A percentile compares a stretch with the other conserved stretches of the same genome.
phyloP scores from a whole-genome alignment of 495 filamentous ascomycete genomes.

The Aspergillus ellipticus region DNA sequence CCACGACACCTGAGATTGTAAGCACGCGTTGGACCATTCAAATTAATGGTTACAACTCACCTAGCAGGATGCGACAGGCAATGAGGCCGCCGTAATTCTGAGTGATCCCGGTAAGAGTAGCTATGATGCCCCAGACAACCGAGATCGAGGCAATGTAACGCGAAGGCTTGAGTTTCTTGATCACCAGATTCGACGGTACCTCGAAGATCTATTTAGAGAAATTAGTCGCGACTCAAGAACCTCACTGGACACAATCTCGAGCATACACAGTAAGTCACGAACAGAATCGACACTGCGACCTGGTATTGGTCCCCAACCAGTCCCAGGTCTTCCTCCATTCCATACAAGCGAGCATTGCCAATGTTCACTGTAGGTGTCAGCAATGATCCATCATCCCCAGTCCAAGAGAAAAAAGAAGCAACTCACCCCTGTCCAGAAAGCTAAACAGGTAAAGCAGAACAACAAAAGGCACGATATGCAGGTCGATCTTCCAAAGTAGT shows the following conservation, averaged over 20 bases:
- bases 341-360: conserved; percentile 69
- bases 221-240: not conserved
- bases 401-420: conserved; percentile 6
- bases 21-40: not conserved
- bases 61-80: conserved; percentile 52
- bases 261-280: conserved; percentile 62
- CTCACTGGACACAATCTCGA: not conserved
- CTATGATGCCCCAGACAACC: conserved; percentile 65
- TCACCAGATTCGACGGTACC: conserved; percentile 62
- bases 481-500: conserved; percentile 54
- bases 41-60: conserved; percentile 14
- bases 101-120: conserved; percentile 63
- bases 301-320: conserved; percentile 64
- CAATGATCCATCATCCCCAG: too few species aligned
- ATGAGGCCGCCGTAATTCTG: conserved; percentile 55
- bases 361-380: conserved; percentile 60
- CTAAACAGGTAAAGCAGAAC: conserved; percentile 61
- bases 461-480: conserved; percentile 57
- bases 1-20: conserved; percentile 35
- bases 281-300: conserved; percentile 66
- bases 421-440: conserved; percentile 58
- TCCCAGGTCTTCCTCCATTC: conserved; percentile 62
- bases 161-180: conserved; percentile 76
- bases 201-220: conserved; percentile 32
- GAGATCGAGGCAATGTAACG: conserved; percentile 64